These are phyloP conservation scores for Platanthera guangdongensis DNA, from an alignment of 106 monocot species.

Conservation along the genomic window DNA sequence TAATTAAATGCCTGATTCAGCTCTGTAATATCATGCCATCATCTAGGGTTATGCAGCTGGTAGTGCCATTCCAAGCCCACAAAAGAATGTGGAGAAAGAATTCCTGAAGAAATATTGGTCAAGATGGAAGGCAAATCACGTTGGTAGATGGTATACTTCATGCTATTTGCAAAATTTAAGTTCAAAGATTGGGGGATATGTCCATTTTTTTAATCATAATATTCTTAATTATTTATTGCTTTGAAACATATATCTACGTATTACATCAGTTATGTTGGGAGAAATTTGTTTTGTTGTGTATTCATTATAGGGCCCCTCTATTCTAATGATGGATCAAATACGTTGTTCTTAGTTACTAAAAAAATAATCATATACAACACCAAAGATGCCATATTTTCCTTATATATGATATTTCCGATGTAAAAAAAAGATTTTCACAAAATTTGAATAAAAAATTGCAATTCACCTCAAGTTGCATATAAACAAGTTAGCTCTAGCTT, in stretches of 20 bases:
- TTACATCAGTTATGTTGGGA: background rate
- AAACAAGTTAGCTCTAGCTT: too few relatives aligned
- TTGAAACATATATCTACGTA: background rate
- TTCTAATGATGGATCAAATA: too few relatives aligned
- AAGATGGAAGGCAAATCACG: constrained; percentile 83
- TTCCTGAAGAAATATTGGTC: constrained; percentile 92
- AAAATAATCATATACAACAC: too few relatives aligned
- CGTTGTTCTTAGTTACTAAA: too few relatives aligned
- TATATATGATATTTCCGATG: too few relatives aligned
- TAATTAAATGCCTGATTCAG: background rate
- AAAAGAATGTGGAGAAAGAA: constrained; percentile 95
- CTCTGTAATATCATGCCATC: constrained; percentile 2
- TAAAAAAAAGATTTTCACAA: too few relatives aligned
- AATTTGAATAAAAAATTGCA: too few relatives aligned
- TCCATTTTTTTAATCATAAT: background rate
- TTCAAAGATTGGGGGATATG: background rate
- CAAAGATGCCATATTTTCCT: too few relatives aligned
- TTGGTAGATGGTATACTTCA: constrained; percentile 60
- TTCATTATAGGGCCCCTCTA: too few relatives aligned
- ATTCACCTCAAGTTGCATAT: too few relatives aligned
- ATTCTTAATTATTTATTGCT: background rate
- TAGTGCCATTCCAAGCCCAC: constrained; percentile 83
- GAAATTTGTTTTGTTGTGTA: too few relatives aligned
- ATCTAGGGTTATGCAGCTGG: constrained; percentile 94
- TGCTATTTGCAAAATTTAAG: background rate